A percentile compares a stretch with the other conserved stretches of the same genome.
phyloP scores from a whole-genome alignment of 768 basidiomycete genomes.

The Brasilioporus rufonigricans region DNA sequence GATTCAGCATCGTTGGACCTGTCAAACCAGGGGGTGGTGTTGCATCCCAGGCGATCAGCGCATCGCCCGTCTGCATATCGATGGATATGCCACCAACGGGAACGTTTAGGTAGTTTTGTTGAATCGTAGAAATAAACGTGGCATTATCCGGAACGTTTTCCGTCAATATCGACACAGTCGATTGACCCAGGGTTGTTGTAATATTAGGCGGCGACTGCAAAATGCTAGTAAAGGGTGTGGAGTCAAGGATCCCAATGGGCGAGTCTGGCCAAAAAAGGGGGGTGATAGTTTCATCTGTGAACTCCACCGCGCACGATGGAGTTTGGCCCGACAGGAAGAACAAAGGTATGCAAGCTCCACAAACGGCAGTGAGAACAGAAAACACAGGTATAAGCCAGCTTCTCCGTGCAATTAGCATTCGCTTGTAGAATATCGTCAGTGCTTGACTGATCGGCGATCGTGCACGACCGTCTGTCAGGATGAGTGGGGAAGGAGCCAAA shows the following conservation, averaged over 20 bases:
- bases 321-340: slow-evolving; percentile 55
- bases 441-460: slow-evolving; percentile 63
- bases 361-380: slow-evolving; percentile 50
- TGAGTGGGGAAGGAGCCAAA: slow-evolving; percentile 9
- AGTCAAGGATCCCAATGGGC: slow-evolving; percentile 26
- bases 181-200: slow-evolving; percentile 43
- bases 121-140: slow-evolving; percentile 56
- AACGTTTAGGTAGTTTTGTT: slow-evolving; percentile 51
- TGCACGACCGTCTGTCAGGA: slow-evolving; percentile 45
- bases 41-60: slow-evolving; percentile 73
- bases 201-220: slow-evolving; percentile 57
- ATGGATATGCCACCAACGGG: slow-evolving; percentile 68
- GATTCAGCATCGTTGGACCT: slow-evolving; percentile 62
- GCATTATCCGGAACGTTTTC: slow-evolving; percentile 51
- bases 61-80: slow-evolving; percentile 44
- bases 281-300: slow-evolving; percentile 35
- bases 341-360: slow-evolving; percentile 65
- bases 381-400: slow-evolving; percentile 69
- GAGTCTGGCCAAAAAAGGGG: slow-evolving; percentile 62
- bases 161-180: slow-evolving; percentile 34
- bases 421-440: slow-evolving; percentile 71
- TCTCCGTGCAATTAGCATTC: slow-evolving; percentile 57
- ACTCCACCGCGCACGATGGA: slow-evolving; percentile 48
- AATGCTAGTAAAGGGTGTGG: slow-evolving; percentile 36
- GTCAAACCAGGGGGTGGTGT: slow-evolving; percentile 51